These are phyloP conservation scores for Eucalyptus erythrocorys DNA, from an alignment of 345 rosid species.

Conservation along the genomic window DNA sequence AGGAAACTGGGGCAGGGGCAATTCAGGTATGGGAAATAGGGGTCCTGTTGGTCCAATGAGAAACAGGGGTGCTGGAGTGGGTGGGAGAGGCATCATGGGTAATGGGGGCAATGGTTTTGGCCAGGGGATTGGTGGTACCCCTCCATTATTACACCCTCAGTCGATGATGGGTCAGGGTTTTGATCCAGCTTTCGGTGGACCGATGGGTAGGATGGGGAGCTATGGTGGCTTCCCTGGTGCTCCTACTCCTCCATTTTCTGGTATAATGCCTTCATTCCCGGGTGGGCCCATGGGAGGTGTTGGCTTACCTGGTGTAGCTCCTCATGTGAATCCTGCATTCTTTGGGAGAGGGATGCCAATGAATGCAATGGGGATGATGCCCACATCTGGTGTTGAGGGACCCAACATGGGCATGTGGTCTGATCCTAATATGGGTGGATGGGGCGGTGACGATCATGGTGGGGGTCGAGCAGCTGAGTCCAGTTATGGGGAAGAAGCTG, in stretches of 20 bases:
- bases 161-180: slow-evolving; percentile 80
- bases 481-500: slow-evolving; percentile 82
- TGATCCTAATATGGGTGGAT: slow-evolving; percentile 62
- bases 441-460: slow-evolving; percentile 65
- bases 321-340: slow-evolving; percentile 83
- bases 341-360: slow-evolving; percentile 71
- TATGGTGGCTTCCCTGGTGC: slow-evolving; percentile 75
- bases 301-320: slow-evolving; percentile 77
- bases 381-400: slow-evolving; percentile 48
- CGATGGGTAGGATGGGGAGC: slow-evolving; percentile 66
- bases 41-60: slow-evolving; percentile 71
- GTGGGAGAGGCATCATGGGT: slow-evolving; percentile 56
- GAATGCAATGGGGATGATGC: slow-evolving; percentile 80
- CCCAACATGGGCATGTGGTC: slow-evolving; percentile 80
- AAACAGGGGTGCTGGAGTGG: slow-evolving; percentile 56
- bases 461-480: slow-evolving; percentile 72
- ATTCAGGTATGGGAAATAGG: slow-evolving; percentile 56
- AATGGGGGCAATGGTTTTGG: slow-evolving; percentile 67
- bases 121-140: slow-evolving; percentile 48
- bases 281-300: slow-evolving; percentile 39
- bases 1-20: slow-evolving; percentile 57
- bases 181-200: slow-evolving; percentile 78
- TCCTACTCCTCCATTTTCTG: slow-evolving; percentile 59
- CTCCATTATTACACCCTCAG: slow-evolving; percentile 63
- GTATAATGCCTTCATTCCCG: slow-evolving; percentile 50